Evolutionary conservation across 2,329 filamentous ascomycete genomes (phyloP).

Genomic region (Xylariaceae sp.): DNA sequence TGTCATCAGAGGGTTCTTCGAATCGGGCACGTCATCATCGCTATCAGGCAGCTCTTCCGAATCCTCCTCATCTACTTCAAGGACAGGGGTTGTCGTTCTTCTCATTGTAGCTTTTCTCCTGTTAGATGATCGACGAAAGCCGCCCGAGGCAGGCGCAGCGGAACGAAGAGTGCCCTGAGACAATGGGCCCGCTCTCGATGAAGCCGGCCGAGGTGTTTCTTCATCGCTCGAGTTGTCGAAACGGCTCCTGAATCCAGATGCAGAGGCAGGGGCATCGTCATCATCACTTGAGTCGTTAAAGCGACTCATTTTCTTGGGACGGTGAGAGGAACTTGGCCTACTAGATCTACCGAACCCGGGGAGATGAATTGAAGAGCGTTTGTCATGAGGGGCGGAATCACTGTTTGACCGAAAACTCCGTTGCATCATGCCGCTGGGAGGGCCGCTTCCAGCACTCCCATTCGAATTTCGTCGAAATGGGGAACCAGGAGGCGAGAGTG

Average conservation of each 20-base stretch:
- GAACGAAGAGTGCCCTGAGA: conserved; percentile 28
- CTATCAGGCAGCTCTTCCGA: conserved; percentile 60
- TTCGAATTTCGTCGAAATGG: conserved; percentile 42
- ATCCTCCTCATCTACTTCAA: conserved; percentile 41
- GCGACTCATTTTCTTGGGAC: conserved; percentile 36
- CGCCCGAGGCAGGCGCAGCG: conserved; percentile 30
- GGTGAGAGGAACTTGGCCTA: conserved; percentile 24
- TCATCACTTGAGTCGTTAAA: conserved; percentile 64
- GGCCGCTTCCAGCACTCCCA: conserved; percentile 35
- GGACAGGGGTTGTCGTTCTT: conserved; percentile 56
- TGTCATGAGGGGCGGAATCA: conserved; percentile 31
- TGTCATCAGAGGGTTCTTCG: conserved; percentile 19
- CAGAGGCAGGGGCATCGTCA: conserved; percentile 33
- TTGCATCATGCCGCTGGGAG: conserved; percentile 38
- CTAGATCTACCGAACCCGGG: conserved; percentile 39
- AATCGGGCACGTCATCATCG: conserved; percentile 41
- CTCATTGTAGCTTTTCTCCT: no score
- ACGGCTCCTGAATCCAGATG: conserved; percentile 46
- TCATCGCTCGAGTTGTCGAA: conserved; percentile 73
- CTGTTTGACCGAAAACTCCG: conserved; percentile 39
- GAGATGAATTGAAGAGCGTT: conserved; percentile 34
- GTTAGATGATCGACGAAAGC: no score
- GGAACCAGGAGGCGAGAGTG: conserved; percentile 62
- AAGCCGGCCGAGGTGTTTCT: conserved; percentile 35
- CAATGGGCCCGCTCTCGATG: conserved; percentile 20